Base-by-base conservation (phyloP, 176 grass and related monocot species). In the Poa pratensis region DNA sequence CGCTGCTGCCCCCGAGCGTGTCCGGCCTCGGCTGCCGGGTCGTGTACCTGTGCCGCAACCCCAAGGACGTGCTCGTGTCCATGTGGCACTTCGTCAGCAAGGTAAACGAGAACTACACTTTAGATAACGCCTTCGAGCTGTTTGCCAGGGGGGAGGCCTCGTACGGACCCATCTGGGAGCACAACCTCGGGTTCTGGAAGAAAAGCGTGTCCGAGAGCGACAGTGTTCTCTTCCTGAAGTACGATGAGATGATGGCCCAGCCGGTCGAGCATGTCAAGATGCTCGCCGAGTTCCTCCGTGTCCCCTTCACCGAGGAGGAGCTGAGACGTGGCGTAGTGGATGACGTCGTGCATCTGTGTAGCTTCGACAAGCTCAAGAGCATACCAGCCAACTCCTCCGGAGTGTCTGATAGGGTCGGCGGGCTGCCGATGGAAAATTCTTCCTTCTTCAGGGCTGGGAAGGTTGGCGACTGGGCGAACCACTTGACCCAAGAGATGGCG, bases 1-100 rank as follows among this genome's bases (percentile, higher is more conserved):
- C 50, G 4, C 8, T 82, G 34, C 15, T 82, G 4, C 80, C 66
- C 6, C 16, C 32, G 1, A 14, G 14, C 32, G 16, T 28, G 32
- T 12, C 14, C 4, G 9, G 0, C 3, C 20, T 43, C 1, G 20
- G 51, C 8, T 72, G 50, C 35, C 65, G 50, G 0, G 7, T 72
- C 9, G 65, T 82, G 14, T 82, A 82, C 51, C 32, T 82, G 2
- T 82, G 66, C 23, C 80, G 66, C 15, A 9, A 82, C 5, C 80
- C 66, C n/a, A 82, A 82, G 80, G 80, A 82, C 9, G 66, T 72
- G 12, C 9, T 72, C 3, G 34, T 82, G 16, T 82, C 80, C 7
- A 39, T 59, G 0, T 73, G 51, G 67, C 14, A 72, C 67, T 40
- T 72, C 5, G 1, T 30, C 6, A 5, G 28, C 6, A 73, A 58